phyloP scores from a whole-genome alignment of 2,329 filamentous ascomycete species.

The Thelonectria blattea region DNA sequence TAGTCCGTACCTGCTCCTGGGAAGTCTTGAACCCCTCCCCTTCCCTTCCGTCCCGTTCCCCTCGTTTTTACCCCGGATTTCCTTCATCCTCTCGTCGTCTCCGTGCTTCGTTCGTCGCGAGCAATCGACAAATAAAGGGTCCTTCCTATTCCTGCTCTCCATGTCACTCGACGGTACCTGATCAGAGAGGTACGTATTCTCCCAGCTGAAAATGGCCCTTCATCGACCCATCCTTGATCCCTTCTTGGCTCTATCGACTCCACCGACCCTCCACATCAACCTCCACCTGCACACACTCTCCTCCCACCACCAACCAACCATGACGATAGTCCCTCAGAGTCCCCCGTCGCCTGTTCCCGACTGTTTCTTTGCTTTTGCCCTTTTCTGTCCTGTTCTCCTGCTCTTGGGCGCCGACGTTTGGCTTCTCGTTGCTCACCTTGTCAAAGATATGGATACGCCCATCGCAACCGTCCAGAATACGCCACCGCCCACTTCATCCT shows the following conservation, averaged over 20 bases:
- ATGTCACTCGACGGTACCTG: not conserved
- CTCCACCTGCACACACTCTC: constrained; percentile 5
- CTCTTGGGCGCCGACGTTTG: not conserved
- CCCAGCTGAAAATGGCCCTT: not conserved
- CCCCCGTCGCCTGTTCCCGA: not conserved
- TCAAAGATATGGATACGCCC: not conserved
- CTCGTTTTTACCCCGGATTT: not conserved
- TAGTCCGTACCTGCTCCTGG: no score
- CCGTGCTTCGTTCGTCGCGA: not conserved
- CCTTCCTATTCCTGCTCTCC: not conserved
- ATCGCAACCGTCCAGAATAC: constrained; percentile 2
- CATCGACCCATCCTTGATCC: not conserved
- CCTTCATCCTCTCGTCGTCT: not conserved
- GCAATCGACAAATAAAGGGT: not conserved
- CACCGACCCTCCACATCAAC: constrained; percentile 3
- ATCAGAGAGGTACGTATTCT: not conserved
- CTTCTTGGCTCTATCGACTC: not conserved
- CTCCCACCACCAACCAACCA: not conserved
- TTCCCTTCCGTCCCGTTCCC: not conserved
- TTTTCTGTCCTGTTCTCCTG: not conserved
- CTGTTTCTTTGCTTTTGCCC: not conserved
- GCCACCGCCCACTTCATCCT: constrained; percentile 9
- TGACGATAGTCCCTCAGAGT: constrained; percentile 17
- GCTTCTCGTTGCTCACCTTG: not conserved
- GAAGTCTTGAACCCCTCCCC: not conserved